Percentiles rank a stretch among this genome's conserved stretches.
These are phyloP conservation scores for Dorcoceras hygrometricum DNA, from an alignment of 257 asterid genomes.

Conservation along the genomic window DNA sequence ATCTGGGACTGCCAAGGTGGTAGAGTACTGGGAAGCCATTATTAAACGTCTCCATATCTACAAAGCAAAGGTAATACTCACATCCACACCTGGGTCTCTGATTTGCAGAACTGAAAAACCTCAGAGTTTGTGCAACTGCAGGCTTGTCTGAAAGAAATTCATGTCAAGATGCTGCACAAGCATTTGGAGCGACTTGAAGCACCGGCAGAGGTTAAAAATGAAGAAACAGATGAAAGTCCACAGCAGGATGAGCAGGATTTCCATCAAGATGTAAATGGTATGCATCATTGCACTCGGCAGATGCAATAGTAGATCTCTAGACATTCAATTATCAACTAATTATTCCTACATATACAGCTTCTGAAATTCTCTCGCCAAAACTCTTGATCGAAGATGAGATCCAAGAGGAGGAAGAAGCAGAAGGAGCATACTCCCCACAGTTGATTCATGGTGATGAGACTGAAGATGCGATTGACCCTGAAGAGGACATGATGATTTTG, in stretches of 20 bases:
- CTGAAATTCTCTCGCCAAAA: conserved; percentile 41
- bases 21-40: conserved; percentile 92
- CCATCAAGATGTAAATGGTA: conserved; percentile 43
- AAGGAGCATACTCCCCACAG: not conserved
- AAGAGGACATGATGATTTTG: not conserved
- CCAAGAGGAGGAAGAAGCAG: conserved; percentile 4
- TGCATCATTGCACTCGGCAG: conserved; percentile 3
- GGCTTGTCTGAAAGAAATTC: conserved; percentile 90
- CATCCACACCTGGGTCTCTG: conserved; percentile 14
- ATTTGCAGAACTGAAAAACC: conserved; percentile 13
- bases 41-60: conserved; percentile 80
- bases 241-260: conserved; percentile 41
- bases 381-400: conserved; percentile 34
- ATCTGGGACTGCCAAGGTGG: conserved; percentile 91
- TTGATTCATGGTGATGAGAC: conserved; percentile 35
- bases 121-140: conserved; percentile 34
- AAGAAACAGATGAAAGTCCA: conserved; percentile 30
- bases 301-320: conserved; percentile 17
- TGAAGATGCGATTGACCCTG: conserved; percentile 64
- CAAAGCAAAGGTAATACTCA: conserved; percentile 72
- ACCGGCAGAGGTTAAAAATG: conserved; percentile 40
- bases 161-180: conserved; percentile 71
- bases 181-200: conserved; percentile 67
- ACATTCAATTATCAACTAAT: conserved; percentile 21
- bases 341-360: conserved; percentile 30